Evolutionary conservation across 257 asterid species (phyloP).

Genomic region (Penstemon barbatus): DNA sequence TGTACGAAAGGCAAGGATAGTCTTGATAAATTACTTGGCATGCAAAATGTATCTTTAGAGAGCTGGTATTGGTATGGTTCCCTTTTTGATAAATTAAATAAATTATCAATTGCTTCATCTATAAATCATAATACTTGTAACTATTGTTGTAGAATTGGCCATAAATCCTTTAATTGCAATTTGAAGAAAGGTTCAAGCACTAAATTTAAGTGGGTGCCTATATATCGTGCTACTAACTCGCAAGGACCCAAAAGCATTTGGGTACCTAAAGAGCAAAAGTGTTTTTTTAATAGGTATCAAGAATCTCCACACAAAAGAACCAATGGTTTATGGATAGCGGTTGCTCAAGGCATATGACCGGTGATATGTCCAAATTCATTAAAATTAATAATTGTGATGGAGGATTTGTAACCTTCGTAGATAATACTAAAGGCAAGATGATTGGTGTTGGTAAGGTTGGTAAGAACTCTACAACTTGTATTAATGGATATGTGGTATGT

Average conservation of each 20-base stretch:
- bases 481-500: constrained; percentile 2
- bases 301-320: too few relatives aligned
- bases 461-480: background rate
- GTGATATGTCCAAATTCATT: too few relatives aligned
- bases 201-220: background rate
- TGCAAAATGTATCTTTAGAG: background rate
- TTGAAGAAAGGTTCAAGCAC: background rate
- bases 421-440: background rate
- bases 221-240: background rate
- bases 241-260: background rate
- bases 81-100: background rate
- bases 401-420: background rate
- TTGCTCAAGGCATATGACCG: too few relatives aligned
- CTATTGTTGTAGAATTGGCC: background rate
- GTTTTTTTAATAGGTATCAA: too few relatives aligned
- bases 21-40: background rate
- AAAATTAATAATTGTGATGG: too few relatives aligned
- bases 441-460: background rate
- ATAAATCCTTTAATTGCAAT: background rate
- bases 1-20: background rate
- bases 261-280: too few relatives aligned
- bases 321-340: too few relatives aligned
- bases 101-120: background rate
- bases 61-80: background rate
- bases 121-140: background rate